Conservation (phyloP, 352 stramenopile species). For the Ophiocytium majus region DNA sequence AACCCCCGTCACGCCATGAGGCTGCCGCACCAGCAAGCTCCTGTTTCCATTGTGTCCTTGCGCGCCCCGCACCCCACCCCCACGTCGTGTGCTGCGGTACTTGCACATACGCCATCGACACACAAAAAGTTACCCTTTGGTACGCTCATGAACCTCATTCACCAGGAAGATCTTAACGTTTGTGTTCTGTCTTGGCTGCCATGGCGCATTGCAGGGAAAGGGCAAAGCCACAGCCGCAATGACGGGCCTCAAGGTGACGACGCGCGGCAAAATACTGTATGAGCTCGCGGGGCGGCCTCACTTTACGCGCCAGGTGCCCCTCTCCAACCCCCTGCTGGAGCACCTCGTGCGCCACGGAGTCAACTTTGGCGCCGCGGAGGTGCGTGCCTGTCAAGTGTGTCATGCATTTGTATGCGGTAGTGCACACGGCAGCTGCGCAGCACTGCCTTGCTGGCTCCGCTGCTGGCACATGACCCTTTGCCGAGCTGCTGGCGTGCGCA, state of each 20-base stretch:
- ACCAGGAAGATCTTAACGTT: no score
- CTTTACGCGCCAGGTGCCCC: not conserved
- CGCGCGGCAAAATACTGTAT: slow-evolving; percentile 18
- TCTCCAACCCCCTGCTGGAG: slow-evolving; percentile 6
- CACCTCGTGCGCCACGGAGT: not conserved
- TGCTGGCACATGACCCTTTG: not conserved
- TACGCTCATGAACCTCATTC: no score
- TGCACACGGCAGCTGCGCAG: not conserved
- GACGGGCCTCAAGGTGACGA: slow-evolving; percentile 1
- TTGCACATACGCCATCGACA: no score
- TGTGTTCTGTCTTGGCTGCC: no score
- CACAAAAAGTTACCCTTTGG: no score
- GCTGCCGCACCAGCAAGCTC: no score
- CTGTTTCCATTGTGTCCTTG: no score
- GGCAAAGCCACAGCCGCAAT: no score
- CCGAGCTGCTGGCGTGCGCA: not conserved
- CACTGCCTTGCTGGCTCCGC: not conserved
- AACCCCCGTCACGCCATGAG: no score
- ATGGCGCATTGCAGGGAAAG: no score
- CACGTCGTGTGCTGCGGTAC: no score
- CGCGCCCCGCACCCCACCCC: no score
- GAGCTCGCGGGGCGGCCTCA: not conserved
- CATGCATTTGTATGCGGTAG: not conserved
- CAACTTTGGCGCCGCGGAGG: slow-evolving; percentile 15
- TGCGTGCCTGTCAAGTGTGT: not conserved